Evolutionary conservation across 306 rosid species (phyloP), one percentile per base, ranked within the genome.

Genomic region (Citrullus colocynthis): DNA sequence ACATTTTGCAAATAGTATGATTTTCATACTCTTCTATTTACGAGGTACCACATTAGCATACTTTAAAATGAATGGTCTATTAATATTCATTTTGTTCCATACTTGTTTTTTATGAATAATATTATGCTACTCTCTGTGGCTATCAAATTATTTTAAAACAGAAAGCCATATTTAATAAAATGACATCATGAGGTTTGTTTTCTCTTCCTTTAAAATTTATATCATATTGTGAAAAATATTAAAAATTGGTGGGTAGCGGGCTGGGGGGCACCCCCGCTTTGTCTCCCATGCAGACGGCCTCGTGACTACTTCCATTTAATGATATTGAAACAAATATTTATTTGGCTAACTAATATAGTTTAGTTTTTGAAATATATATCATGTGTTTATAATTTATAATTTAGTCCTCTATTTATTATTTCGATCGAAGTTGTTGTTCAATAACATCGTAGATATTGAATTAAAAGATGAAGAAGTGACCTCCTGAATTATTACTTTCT

Each of bases 241-340:
- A n/a, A 65, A 65, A 65, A 17, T 65, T 37, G 73, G 73, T 65
- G 49, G 73, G 73, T 63, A 6, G 73, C 51, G 48, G 73, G 51
- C 73, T 37, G 51, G 73, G 72, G 73, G 73, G 73, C 51, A 8
- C 24, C 73, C 72, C 24, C 51, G 3, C 1, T 39, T 39, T 65
- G 73, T 65, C 73, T 65, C 71, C 51, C 51, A 65, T 37, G 51
- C 73, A 65, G 51, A 65, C 14, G 73, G 16, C 73, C 73, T 37
- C 51, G 14, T 9, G 73, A 17, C 51, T 9, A 65, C 51, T 65
- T 37, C 6, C 73, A 65, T 65, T 65, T 17, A 65, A 65, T 65
- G 51, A 37, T 37, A 39, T 65, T 16, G 45, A 32, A 65, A 65
- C 51, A 65, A 65, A 65, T 39, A 65, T 39, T 65, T 39, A 65